A percentile compares a stretch with the other conserved stretches of the same genome.
These are phyloP conservation scores for Zymoseptoria passerinii DNA, from an alignment of 2,329 filamentous ascomycete species.

Conservation along the genomic window DNA sequence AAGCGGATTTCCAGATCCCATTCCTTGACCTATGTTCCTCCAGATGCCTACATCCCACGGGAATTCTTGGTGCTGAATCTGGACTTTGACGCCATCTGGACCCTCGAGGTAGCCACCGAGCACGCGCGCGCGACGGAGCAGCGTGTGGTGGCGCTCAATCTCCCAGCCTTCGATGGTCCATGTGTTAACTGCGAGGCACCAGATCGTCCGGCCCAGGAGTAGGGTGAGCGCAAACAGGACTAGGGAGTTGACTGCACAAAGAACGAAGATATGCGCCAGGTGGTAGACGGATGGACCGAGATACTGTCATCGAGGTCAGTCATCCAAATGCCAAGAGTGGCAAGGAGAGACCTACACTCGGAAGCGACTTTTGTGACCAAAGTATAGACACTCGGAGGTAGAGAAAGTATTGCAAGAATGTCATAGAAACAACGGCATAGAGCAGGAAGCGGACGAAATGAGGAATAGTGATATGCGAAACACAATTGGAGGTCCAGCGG, in stretches of 20 bases:
- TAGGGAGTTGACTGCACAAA: constrained; percentile 50
- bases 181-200: constrained; percentile 57
- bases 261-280: constrained; percentile 53
- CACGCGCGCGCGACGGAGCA: constrained; percentile 37
- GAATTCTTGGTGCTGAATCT: constrained; percentile 61
- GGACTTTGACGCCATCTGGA: constrained; percentile 47
- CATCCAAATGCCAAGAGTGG: background rate
- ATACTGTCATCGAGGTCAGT: constrained; percentile 40
- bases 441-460: constrained; percentile 73
- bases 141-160: constrained; percentile 40
- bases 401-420: constrained; percentile 54
- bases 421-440: constrained; percentile 57
- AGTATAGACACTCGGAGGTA: constrained; percentile 50
- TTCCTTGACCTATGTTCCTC: constrained; percentile 63
- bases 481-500: constrained; percentile 75
- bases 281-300: constrained; percentile 57
- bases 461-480: constrained; percentile 72
- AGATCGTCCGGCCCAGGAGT: constrained; percentile 55
- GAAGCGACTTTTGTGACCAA: constrained; percentile 58
- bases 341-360: constrained; percentile 44
- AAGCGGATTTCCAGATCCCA: constrained; percentile 60
- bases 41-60: constrained; percentile 75
- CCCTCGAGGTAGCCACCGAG: constrained; percentile 50
- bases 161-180: constrained; percentile 79
- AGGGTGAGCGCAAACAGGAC: constrained; percentile 56